These are phyloP conservation scores for Hymenoscyphus infarciens DNA, from an alignment of 2,329 filamentous ascomycete genomes.

Conservation along the genomic window DNA sequence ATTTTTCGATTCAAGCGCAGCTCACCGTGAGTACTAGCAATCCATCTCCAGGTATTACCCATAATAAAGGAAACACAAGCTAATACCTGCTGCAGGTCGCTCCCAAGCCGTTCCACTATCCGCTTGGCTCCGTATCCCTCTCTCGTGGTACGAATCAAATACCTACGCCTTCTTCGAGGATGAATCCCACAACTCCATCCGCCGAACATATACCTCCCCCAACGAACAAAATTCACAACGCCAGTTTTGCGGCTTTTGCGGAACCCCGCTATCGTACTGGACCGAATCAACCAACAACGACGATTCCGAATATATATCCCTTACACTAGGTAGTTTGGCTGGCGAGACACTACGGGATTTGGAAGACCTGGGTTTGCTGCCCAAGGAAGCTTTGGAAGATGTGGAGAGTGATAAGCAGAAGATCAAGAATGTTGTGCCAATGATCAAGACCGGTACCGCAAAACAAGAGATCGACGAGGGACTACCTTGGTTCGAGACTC, in stretches of 20 bases:
- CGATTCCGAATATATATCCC: slow-evolving; percentile 74
- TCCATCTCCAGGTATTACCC: background rate
- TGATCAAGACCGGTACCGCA: background rate
- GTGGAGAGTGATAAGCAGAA: slow-evolving; percentile 31
- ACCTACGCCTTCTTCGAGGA: slow-evolving; percentile 75
- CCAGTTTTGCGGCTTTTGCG: slow-evolving; percentile 89
- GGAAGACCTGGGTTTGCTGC: slow-evolving; percentile 72
- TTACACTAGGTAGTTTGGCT: slow-evolving; percentile 75
- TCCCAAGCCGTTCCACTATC: slow-evolving; percentile 70
- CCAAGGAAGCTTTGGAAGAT: slow-evolving; percentile 42
- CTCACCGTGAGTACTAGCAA: slow-evolving; percentile 59
- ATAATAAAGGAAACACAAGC: background rate
- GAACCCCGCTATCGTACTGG: slow-evolving; percentile 82
- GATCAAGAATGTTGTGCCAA: slow-evolving; percentile 28
- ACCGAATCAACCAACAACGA: slow-evolving; percentile 68
- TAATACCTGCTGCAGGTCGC: slow-evolving; percentile 47
- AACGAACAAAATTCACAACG: slow-evolving; percentile 56
- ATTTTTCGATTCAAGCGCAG: slow-evolving; percentile 51
- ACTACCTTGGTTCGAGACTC: slow-evolving; percentile 80
- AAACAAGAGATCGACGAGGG: slow-evolving; percentile 42
- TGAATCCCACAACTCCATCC: slow-evolving; percentile 66
- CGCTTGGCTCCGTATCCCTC: slow-evolving; percentile 78
- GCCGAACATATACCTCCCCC: slow-evolving; percentile 61
- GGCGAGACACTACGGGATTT: slow-evolving; percentile 68
- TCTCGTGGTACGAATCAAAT: slow-evolving; percentile 74